Conservation (phyloP, 2,329 filamentous ascomycete genomes). For the Knufia fluminis region DNA sequence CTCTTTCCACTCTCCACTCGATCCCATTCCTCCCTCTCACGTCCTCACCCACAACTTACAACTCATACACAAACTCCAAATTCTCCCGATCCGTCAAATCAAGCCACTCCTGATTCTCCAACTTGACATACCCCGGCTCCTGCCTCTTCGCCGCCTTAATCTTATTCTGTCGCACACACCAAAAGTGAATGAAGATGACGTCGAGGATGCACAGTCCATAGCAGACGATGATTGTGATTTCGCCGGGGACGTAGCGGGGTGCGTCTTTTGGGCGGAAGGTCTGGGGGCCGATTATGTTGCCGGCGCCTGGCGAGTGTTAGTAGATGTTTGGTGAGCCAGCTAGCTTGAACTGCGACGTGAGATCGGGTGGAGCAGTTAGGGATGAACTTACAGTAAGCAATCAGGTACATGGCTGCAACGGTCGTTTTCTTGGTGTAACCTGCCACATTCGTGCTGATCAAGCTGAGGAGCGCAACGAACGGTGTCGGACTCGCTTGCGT, state of each 20-base stretch:
- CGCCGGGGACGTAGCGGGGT: constrained; percentile 53
- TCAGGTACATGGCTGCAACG: constrained; percentile 40
- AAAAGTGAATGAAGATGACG: constrained; percentile 54
- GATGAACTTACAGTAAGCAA: constrained; percentile 34
- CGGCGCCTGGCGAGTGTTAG: constrained; percentile 25
- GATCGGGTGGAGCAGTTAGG: no score
- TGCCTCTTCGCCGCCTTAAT: constrained; percentile 47
- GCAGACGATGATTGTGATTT: constrained; percentile 56
- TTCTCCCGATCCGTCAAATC: constrained; percentile 61
- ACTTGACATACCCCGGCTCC: constrained; percentile 47
- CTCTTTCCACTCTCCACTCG: not conserved
- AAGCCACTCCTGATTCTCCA: constrained; percentile 57
- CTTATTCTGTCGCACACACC: constrained; percentile 50
- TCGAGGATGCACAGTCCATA: constrained; percentile 42
- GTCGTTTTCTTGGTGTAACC: constrained; percentile 48
- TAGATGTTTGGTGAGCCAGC: no score
- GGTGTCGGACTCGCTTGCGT: constrained; percentile 51
- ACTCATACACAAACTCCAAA: constrained; percentile 52
- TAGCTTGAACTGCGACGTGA: no score
- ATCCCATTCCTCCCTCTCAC: not conserved
- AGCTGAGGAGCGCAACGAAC: constrained; percentile 54
- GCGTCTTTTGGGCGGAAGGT: constrained; percentile 48
- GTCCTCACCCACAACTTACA: no score
- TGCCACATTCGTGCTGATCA: constrained; percentile 53
- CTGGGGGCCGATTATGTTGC: constrained; percentile 52